Conservation (phyloP, 495 filamentous ascomycete genomes). For the Pseudomonodictys pantanalensis region DNA sequence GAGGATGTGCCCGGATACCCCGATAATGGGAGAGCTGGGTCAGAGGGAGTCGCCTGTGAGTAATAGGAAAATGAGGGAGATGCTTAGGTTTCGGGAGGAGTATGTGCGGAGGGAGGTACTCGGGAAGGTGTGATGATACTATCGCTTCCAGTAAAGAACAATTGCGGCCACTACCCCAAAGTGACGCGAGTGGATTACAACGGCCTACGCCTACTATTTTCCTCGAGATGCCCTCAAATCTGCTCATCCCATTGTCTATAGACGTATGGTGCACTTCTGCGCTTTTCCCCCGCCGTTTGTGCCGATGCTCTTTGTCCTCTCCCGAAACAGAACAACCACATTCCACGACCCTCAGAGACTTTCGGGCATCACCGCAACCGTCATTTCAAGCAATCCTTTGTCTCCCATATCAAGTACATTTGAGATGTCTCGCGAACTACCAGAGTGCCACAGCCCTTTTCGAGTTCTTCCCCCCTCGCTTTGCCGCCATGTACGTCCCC, state of each 20-base stretch:
- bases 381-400: not conserved
- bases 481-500: constrained; percentile 25
- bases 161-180: too few relatives aligned
- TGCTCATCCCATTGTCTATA: too few relatives aligned
- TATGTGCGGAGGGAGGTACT: constrained; percentile 1
- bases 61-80: constrained; percentile 14
- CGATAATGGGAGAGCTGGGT: not conserved
- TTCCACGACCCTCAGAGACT: not conserved
- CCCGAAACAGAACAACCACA: not conserved
- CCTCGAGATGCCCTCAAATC: too few relatives aligned
- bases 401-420: not conserved
- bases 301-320: not conserved
- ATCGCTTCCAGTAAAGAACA: too few relatives aligned
- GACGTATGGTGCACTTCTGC: too few relatives aligned
- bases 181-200: too few relatives aligned
- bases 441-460: too few relatives aligned
- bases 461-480: too few relatives aligned
- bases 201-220: too few relatives aligned
- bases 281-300: too few relatives aligned
- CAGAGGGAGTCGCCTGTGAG: constrained; percentile 1
- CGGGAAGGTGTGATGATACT: too few relatives aligned
- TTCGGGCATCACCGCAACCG: not conserved
- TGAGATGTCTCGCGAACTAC: not conserved
- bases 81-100: constrained; percentile 10
- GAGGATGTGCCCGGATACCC: not conserved